Percentiles rank a stretch among this genome's conserved stretches.
phyloP scores from a whole-genome alignment of 352 stramenopile species.

The Globisporangium lucens region DNA sequence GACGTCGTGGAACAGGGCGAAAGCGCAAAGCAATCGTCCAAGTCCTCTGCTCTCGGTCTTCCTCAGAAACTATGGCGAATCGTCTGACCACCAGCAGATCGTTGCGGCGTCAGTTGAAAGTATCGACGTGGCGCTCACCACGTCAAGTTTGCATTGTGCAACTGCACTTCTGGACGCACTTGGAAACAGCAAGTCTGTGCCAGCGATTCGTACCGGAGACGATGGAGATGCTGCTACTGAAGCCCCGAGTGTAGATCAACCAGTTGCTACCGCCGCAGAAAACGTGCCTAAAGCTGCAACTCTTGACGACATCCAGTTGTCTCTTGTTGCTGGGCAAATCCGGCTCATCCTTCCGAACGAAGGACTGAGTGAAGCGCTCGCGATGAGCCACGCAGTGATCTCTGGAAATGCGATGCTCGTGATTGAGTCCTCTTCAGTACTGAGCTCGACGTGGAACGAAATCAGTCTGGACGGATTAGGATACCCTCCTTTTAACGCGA shows the following conservation, averaged over 20 bases:
- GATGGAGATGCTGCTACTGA: neutral
- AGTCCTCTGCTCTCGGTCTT: slow-evolving; percentile 41
- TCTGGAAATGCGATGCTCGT: slow-evolving; percentile 37
- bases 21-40: slow-evolving; percentile 13
- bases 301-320: slow-evolving; percentile 34
- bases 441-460: slow-evolving; percentile 41
- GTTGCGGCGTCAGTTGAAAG: slow-evolving; percentile 46
- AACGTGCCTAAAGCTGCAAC: neutral
- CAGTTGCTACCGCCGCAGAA: neutral
- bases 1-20: slow-evolving; percentile 23
- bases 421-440: slow-evolving; percentile 43
- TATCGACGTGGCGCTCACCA: slow-evolving; percentile 42
- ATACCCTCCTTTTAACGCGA: slow-evolving; percentile 77
- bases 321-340: slow-evolving; percentile 40
- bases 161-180: slow-evolving; percentile 21
- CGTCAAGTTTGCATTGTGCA: slow-evolving; percentile 41
- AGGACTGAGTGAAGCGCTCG: slow-evolving; percentile 29
- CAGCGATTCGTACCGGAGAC: neutral
- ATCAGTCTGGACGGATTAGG: slow-evolving; percentile 67
- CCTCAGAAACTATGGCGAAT: slow-evolving; percentile 49
- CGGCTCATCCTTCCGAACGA: slow-evolving; percentile 54
- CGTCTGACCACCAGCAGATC: slow-evolving; percentile 21
- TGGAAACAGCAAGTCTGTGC: neutral
- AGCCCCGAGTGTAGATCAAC: neutral
- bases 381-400: slow-evolving; percentile 11